Base-by-base conservation (phyloP, 805 yeast genomes). In the Teunomyces kruisii region DNA sequence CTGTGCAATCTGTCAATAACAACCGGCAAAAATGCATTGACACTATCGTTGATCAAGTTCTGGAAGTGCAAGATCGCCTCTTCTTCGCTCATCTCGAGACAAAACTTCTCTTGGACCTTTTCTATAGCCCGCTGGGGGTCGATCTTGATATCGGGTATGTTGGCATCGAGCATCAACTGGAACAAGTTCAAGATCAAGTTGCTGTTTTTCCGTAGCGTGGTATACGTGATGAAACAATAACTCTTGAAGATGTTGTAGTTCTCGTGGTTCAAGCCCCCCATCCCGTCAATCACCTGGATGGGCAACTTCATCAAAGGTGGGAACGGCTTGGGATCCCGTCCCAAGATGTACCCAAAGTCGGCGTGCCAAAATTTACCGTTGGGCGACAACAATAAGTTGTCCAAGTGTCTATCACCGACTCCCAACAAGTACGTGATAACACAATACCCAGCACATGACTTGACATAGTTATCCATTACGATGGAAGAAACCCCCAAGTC, bases 271-370 rank as follows among this genome's bases (percentile, higher is more conserved):
- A 88, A 78, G 1, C 98, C 99, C 1, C 99, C 99, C 89, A 94
- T 94, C 0, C 97, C 98, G 53, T 94, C 99, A 33, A 94, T 87
- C 13, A 94, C 86, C 65, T 94, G 99, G 33, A 94, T 94, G 0
- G 99, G 99, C 31, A 94, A 70, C 59, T 94, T 94, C 97, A 94
- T 94, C 68, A 92, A 75, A 1, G 99, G 99, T 10, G 99, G 98
- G 67, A 94, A 94, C 10, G 98, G 98, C 62, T 94, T 94, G 2
- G 99, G 99, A 63, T 94, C 99, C 43, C 91, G 84, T 0, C 99
- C 99, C 44, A 94, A 70, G 40, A 94, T 92, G 58, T 94, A 94
- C 1, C 99, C 99, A 64, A 88, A 94, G 66, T 94, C 99, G 1
- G 96, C 97, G 66, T 94, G 99, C 80, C 96, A 92, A 61, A 94